Conservation (phyloP, 805 yeast genomes). For the Ogataea glucozyma region DNA sequence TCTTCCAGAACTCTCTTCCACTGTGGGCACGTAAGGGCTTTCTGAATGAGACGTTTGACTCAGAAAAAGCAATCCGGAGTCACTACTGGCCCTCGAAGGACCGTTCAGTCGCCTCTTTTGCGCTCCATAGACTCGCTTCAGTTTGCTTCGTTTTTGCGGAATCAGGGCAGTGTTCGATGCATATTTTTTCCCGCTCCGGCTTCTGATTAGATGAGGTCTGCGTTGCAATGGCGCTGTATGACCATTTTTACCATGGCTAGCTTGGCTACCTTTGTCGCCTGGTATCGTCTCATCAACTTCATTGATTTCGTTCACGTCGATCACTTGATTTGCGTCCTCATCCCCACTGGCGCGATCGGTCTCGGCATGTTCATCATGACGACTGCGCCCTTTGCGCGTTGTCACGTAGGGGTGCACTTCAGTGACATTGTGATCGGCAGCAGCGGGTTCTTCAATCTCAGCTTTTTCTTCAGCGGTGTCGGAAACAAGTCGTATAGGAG, state of each 20-base stretch:
- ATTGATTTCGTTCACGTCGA: no score
- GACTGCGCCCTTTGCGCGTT: conserved; percentile 1
- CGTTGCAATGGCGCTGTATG: not conserved
- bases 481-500: conserved; percentile 1
- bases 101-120: not conserved
- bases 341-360: no score
- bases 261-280: no score
- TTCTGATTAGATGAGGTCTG: no score
- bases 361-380: no score
- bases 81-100: not conserved
- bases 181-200: no score
- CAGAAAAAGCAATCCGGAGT: not conserved
- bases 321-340: no score
- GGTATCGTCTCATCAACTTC: no score
- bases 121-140: no score
- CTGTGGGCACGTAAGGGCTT: no score
- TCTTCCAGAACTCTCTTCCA: not conserved
- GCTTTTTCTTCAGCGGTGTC: not conserved
- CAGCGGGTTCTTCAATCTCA: not conserved
- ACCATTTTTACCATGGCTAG: not conserved
- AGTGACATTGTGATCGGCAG: not conserved
- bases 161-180: no score
- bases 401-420: not conserved
- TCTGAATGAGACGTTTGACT: no score
- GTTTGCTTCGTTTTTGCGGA: conserved; percentile 2